These are phyloP conservation scores for Eucalyptus melliodora DNA, from an alignment of 345 rosid species.

Conservation along the genomic window DNA sequence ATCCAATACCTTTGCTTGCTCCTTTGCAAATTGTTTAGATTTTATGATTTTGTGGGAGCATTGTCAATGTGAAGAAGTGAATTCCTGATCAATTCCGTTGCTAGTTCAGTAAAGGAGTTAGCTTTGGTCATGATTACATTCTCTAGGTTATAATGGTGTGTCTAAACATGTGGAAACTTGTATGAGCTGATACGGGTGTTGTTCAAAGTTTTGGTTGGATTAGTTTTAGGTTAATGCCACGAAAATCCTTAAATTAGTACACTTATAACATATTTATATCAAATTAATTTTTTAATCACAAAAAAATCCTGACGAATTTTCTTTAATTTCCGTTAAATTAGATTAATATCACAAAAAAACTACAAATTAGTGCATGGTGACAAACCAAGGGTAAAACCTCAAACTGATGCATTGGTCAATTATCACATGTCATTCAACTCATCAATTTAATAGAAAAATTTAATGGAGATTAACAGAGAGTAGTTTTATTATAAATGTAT, in stretches of 20 bases:
- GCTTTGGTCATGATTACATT: background rate
- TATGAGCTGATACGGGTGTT: background rate
- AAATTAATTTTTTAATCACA: fast-evolving
- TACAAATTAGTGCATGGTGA: too few relatives aligned
- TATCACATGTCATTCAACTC: fast-evolving
- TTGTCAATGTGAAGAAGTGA: too few relatives aligned
- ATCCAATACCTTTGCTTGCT: too few relatives aligned
- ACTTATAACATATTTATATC: fast-evolving
- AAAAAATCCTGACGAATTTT: fast-evolving
- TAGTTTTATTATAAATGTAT: too few relatives aligned
- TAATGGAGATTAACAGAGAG: too few relatives aligned
- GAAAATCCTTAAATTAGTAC: fast-evolving
- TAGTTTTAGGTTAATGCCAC: too few relatives aligned
- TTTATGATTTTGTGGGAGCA: too few relatives aligned
- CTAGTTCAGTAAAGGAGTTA: too few relatives aligned
- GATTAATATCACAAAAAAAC: fast-evolving
- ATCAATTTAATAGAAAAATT: fast-evolving
- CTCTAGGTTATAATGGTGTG: background rate
- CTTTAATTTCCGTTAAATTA: fast-evolving
- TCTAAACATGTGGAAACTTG: background rate
- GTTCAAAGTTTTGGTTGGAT: background rate
- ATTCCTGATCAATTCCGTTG: fast-evolving
- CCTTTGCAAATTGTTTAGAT: too few relatives aligned
- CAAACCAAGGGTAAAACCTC: fast-evolving
- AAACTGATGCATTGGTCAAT: fast-evolving